Base-by-base conservation (phyloP, 805 yeast genomes). In the Sungouiella blattae region DNA sequence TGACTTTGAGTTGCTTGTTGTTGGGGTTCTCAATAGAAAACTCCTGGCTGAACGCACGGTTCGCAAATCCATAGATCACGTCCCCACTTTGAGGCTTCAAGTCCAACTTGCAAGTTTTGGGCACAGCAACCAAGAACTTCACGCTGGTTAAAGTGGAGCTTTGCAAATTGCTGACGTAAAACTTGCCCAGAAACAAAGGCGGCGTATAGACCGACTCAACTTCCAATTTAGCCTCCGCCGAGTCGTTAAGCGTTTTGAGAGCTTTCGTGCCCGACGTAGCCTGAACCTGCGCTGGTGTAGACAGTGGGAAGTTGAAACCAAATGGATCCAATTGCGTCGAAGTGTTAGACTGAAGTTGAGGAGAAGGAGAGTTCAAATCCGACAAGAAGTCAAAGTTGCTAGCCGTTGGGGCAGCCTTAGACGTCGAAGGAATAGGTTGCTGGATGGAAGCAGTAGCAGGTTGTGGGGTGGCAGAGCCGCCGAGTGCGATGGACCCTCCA, bases 111-210 rank as follows among this genome's bases (percentile, higher is more conserved):
- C 80, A 73, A 6, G 72, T 52, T 49, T 78, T 80, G 35, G 94
- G 87, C 21, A 80, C 87, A 0, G 95, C 93, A 25, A 83, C 57
- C 52, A 78, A 67, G 46, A 82, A 76, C 40, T 76, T 74, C 28
- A 85, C 57, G 39, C 71, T 68, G 6, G 72, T 57, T 22, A 83
- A 57, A 11, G 74, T 57, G 6, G 64, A 46, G 28, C 67, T 49
- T 30, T 68, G 62, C 6, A 64, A 41, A 58, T 82, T 83, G 32
- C 83, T 69, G 48, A 80, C 73, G 33, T 58, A 54, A 7, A 77
- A 69, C 22, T 64, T 66, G 6, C 83, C 72, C 18, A 57, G 55
- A 25, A 76, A 47, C 9, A 34, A 53, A 1, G 62, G 55, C n/a
- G n/a, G n/a, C n/a, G n/a, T n/a, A 17, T 60, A 49, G 7, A 62